Base-by-base conservation (phyloP, 345 rosid genomes). In the Luvunga scandens region DNA sequence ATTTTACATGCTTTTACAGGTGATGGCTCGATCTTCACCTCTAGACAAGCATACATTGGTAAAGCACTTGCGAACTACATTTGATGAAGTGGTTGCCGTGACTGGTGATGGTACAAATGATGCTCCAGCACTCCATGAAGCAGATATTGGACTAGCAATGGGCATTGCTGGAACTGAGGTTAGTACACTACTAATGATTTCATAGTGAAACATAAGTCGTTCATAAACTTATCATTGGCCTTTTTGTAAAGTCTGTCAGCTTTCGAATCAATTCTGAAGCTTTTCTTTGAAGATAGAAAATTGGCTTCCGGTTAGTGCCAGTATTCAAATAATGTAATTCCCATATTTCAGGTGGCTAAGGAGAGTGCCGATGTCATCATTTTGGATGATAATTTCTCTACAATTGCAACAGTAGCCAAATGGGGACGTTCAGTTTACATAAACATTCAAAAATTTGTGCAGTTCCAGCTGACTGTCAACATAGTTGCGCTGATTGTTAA, bases 91-190 rank as follows among this genome's bases (percentile, higher is more conserved):
- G 57, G 98, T 95, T 76, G 98, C 98, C 2, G 98, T 91, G 62
- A 95, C 97, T 64, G 98, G 98, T 75, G 98, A 95, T 80, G 98
- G 98, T 76, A 93, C 98, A 73, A 95, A 95, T 75, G 98, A 95
- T 85, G 98, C 98, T 73, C 98, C 98, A 56, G 97, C 98, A 42
- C 93, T 95, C 63, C 98, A 95, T 68, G 98, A 95, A 83, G 98
- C 98, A 63, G 98, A 95, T 76, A 95, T 95, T 66, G 98, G 98
- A 82, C 86, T 93, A 73, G 98, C 98, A 31, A 95, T 93, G 98
- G 98, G 98, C 85, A 95, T 93, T 67, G 97, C 98, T 4, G 98
- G 98, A 84, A 95, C 98, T 76, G 97, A 93, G 94, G 98, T 91
- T 31, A 74, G 86, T 76, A 34, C 34, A 25, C 19, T 50, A 22